A percentile compares a stretch with the other conserved stretches of the same genome.
Conservation (phyloP, 176 grass and related monocot species). For the Cenchrus americanus region DNA sequence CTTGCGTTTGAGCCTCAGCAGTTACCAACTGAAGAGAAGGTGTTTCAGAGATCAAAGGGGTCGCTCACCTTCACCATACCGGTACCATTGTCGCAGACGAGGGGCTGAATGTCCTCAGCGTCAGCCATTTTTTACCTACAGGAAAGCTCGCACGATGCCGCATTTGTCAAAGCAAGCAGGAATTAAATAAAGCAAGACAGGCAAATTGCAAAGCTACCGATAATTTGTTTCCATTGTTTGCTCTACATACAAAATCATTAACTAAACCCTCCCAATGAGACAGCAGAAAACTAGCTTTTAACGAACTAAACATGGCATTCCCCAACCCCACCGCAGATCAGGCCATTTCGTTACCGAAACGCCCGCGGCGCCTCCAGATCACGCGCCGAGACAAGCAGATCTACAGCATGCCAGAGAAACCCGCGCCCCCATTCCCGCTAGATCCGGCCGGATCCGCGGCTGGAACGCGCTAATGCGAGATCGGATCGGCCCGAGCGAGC, state of each 20-base stretch:
- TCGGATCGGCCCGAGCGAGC: constrained; percentile 30
- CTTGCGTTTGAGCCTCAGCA: neutral
- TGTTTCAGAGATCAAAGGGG: neutral
- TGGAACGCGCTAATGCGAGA: constrained; percentile 10
- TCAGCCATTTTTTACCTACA: constrained; percentile 70
- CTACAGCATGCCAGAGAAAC: neutral
- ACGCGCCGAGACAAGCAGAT: constrained; percentile 37
- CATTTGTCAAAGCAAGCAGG: constrained; percentile 25
- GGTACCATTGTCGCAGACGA: constrained; percentile 83
- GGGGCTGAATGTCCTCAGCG: constrained; percentile 74
- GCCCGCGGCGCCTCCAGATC: constrained; percentile 31
- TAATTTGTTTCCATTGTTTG: neutral
- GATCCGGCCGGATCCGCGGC: constrained; percentile 46
- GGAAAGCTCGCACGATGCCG: constrained; percentile 29
- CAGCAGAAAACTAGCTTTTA: neutral
- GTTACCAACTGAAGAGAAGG: neutral
- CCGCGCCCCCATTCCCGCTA: neutral
- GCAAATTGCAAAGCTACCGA: neutral
- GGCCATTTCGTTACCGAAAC: constrained; percentile 25
- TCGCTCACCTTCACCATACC: constrained; percentile 78
- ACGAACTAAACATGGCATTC: neutral
- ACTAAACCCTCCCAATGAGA: neutral
- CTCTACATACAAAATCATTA: constrained; percentile 8
- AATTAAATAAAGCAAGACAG: neutral
- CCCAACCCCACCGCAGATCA: constrained; percentile 16